phyloP scores from a whole-genome alignment of 257 asterid genomes.

The Ocimum tenuiflorum region DNA sequence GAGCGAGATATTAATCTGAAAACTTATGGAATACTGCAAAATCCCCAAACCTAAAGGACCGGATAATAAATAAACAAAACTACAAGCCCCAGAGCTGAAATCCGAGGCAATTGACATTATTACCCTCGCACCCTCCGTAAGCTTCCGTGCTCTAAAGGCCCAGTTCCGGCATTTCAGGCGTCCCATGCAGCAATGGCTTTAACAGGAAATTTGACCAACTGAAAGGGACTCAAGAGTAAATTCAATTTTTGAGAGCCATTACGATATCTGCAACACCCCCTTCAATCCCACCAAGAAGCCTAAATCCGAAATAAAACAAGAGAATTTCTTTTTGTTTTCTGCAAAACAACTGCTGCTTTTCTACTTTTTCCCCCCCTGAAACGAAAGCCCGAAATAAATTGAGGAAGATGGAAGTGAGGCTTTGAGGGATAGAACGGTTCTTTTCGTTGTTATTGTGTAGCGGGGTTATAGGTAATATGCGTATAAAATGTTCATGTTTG shows the following conservation, averaged over 20 bases:
- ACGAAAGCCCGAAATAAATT: neutral
- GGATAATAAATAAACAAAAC: constrained; percentile 15
- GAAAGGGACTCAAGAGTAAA: constrained; percentile 30
- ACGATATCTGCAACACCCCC: constrained; percentile 45
- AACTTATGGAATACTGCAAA: neutral
- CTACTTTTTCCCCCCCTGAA: neutral
- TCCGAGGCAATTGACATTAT: constrained; percentile 22
- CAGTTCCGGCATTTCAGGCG: neutral
- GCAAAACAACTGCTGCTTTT: constrained; percentile 27
- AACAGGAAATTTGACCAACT: constrained; percentile 27
- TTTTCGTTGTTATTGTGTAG: neutral
- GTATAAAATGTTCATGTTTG: no score
- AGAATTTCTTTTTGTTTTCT: constrained; percentile 36
- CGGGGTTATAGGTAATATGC: constrained; percentile 25
- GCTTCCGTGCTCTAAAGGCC: neutral
- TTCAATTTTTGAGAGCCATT: constrained; percentile 26
- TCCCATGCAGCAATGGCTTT: constrained; percentile 9
- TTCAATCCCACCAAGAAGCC: constrained; percentile 38
- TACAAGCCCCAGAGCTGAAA: constrained; percentile 18
- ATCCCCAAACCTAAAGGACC: constrained; percentile 11
- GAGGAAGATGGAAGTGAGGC: neutral
- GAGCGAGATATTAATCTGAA: constrained; percentile 11
- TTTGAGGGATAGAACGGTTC: neutral
- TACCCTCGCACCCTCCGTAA: neutral
- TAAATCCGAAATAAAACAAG: constrained; percentile 22